Base-by-base conservation (phyloP, 352 stramenopile genomes). In the Phytophthora citrophthora region DNA sequence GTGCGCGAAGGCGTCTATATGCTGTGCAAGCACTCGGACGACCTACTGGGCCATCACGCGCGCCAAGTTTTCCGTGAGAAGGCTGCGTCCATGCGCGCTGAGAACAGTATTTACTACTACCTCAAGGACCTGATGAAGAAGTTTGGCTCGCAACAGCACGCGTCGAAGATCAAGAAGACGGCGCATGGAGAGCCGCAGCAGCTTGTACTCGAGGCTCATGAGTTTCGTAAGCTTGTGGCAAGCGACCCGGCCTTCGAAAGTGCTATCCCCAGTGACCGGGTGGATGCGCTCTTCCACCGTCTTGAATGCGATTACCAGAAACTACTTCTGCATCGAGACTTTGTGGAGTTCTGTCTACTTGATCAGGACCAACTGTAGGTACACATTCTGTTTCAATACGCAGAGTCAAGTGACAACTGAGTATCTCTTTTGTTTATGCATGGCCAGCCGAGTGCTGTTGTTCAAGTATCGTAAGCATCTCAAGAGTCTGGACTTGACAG, bases 21-120 rank as follows among this genome's bases (percentile, higher is more conserved):
- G 86, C 67, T 94, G 44, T 94, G 86, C 64, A 94, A 93, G 57
- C 83, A 90, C 56, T 83, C 86, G 10, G 86, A 94, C 70, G 86
- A 94, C 54, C 65, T 94, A 50, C 74, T 94, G 23, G 86, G 86
- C 18, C 86, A 94, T 55, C 83, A 86, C 44, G 82, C 86, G 43
- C 81, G 86, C 12, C 86, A 94, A 63, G 82, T 88, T 7, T 94
- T 94, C 64, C 83, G 86, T n/a, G 86, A 91, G 61, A 94, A 93
- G 61, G 86, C 86, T 15, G 76, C 83, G 29, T 92, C 83, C 7
- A 91, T 89, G 79, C 85, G 85, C 13, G 86, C 81, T 8, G 77
- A 89, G 57, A 94, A 94, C 67, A 83, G 81, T 51, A 86, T 94
- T 36, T 94, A 91, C 70, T 94, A 91, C 72, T 91, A 90, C 57